Evolutionary conservation across 768 basidiomycete genomes (phyloP).

Genomic region (Cubamyces sp.): DNA sequence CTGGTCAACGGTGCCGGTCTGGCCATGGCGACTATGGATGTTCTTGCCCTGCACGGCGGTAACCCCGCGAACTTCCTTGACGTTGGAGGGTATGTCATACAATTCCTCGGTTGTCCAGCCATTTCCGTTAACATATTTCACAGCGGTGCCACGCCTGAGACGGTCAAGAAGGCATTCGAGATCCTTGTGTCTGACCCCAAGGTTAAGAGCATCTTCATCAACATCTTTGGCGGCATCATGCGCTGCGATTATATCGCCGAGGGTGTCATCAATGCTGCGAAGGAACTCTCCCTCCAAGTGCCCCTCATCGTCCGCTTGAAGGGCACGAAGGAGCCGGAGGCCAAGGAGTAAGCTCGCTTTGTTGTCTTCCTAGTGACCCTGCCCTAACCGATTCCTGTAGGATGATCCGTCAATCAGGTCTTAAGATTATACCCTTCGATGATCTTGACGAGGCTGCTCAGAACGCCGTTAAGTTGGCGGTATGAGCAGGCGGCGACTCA

Average conservation of each 20-base stretch:
- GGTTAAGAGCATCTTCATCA: slow-evolving; percentile 99
- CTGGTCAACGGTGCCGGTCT: slow-evolving; percentile 98
- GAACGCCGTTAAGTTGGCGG: slow-evolving; percentile 73
- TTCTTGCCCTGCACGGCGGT: slow-evolving; percentile 93
- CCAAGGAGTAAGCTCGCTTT: slow-evolving; percentile 75
- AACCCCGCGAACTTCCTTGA: slow-evolving; percentile 99
- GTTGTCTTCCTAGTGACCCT: background rate
- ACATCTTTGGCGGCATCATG: slow-evolving; percentile 99
- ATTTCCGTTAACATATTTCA: background rate
- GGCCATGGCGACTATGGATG: slow-evolving; percentile 99
- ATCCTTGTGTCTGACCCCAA: slow-evolving; percentile 87
- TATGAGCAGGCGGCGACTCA: background rate
- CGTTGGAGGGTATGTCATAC: slow-evolving; percentile 78
- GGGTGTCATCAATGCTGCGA: slow-evolving; percentile 97
- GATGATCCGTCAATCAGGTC: slow-evolving; percentile 90
- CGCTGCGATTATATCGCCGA: slow-evolving; percentile 98
- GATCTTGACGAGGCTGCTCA: slow-evolving; percentile 90
- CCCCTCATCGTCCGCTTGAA: slow-evolving; percentile 94
- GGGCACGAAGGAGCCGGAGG: slow-evolving; percentile 95
- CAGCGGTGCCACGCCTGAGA: slow-evolving; percentile 97
- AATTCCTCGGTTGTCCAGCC: background rate
- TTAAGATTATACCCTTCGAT: slow-evolving; percentile 94
- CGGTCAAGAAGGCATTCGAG: slow-evolving; percentile 99
- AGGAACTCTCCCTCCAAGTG: slow-evolving; percentile 82
- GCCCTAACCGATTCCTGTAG: slow-evolving; percentile 43